Percentiles rank a stretch among this genome's conserved stretches.
These are phyloP conservation scores for Symbiodinium natans DNA, from an alignment of 73 alveolate genomes.

Conservation along the genomic window DNA sequence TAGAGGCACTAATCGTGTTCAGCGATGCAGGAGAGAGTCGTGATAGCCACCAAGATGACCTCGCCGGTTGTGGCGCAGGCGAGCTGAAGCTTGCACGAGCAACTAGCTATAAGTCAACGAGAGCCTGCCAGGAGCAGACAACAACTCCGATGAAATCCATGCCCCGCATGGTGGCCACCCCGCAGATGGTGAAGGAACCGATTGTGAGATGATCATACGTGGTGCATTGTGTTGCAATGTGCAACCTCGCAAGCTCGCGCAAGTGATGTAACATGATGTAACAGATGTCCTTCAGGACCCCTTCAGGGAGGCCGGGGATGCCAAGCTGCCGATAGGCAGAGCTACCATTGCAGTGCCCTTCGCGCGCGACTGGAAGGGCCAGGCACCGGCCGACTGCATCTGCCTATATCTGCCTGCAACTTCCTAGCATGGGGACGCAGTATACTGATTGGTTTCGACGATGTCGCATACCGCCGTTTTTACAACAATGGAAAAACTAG, in stretches of 20 bases:
- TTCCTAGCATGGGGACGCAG: not conserved
- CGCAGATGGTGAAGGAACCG: not conserved
- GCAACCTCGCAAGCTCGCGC: too few species aligned
- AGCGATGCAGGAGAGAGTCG: not conserved
- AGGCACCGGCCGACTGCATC: not conserved
- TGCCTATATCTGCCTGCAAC: not conserved
- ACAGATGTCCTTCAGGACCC: not conserved
- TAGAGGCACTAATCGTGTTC: too few species aligned
- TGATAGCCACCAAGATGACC: not conserved
- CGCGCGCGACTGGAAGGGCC: slow-evolving; percentile 25
- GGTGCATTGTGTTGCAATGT: not conserved
- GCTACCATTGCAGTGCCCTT: slow-evolving; percentile 26
- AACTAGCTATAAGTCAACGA: too few species aligned
- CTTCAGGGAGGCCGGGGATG: not conserved
- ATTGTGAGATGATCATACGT: not conserved
- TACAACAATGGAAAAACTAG: too few species aligned
- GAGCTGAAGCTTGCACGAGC: not conserved
- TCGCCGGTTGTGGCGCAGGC: not conserved
- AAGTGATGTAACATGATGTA: too few species aligned
- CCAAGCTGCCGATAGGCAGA: not conserved
- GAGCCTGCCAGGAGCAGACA: not conserved
- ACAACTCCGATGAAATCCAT: not conserved
- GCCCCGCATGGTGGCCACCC: not conserved
- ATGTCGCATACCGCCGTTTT: too few species aligned
- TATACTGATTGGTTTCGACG: too few species aligned